A percentile compares a stretch with the other conserved stretches of the same genome.
Conservation (phyloP, 2,329 filamentous ascomycete genomes). For the Penicillium sp. region DNA sequence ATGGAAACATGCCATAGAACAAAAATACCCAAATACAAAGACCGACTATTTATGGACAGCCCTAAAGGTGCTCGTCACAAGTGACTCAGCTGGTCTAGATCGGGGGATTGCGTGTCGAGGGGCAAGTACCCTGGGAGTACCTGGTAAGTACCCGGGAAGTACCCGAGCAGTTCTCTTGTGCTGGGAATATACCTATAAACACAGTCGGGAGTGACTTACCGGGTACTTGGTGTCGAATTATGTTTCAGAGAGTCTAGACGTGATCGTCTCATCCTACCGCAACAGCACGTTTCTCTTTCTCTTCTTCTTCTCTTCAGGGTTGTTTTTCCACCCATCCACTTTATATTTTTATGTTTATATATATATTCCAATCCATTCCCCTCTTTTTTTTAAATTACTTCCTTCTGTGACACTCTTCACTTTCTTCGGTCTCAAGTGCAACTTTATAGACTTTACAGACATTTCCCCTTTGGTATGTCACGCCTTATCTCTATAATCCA, state of each 20-base stretch:
- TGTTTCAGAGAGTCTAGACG: constrained; percentile 6
- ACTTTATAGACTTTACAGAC: neutral
- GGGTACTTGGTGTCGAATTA: neutral
- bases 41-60: neutral
- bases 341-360: neutral
- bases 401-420: neutral
- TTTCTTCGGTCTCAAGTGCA: neutral
- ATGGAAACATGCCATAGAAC: neutral
- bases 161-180: neutral
- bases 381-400: neutral
- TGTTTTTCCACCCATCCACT: neutral
- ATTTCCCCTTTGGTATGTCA: neutral
- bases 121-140: neutral
- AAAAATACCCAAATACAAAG: neutral
- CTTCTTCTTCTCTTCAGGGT: neutral
- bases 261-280: constrained; percentile 15
- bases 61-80: neutral
- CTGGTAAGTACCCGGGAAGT: neutral
- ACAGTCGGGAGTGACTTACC: neutral
- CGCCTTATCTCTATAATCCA: constrained; percentile 20
- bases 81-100: constrained; percentile 13
- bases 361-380: neutral
- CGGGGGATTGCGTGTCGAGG: constrained; percentile 4
- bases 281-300: constrained; percentile 9
- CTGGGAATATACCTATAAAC: too few relatives aligned